Evolutionary conservation across 2,329 filamentous ascomycete genomes (phyloP).

Genomic region (Nemania serpens): DNA sequence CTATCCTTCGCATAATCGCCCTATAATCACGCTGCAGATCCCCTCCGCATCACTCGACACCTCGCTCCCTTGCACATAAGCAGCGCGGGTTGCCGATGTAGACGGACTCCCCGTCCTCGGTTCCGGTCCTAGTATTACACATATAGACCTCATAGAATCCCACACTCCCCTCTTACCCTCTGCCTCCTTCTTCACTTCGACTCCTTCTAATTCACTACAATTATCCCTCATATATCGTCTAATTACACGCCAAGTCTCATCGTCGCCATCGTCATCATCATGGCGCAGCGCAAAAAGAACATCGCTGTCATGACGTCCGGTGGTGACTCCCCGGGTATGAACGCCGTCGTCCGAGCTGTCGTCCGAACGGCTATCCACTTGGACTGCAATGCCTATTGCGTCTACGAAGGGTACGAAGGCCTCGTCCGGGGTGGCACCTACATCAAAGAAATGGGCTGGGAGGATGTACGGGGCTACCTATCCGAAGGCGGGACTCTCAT

Average conservation of each 20-base stretch:
- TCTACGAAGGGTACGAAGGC: slow-evolving; percentile 96
- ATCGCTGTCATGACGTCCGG: slow-evolving; percentile 95
- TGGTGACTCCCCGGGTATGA: slow-evolving; percentile 95
- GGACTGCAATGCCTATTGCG: slow-evolving; percentile 76
- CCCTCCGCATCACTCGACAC: slow-evolving; percentile 13
- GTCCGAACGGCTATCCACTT: slow-evolving; percentile 89
- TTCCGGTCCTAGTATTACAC: background rate
- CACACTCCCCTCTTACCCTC: background rate
- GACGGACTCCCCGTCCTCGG: background rate
- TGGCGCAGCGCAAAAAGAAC: slow-evolving; percentile 60
- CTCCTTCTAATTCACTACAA: background rate
- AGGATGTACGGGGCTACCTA: slow-evolving; percentile 92
- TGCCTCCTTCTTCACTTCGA: background rate
- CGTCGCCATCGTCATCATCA: slow-evolving; percentile 33
- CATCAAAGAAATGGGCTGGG: slow-evolving; percentile 87
- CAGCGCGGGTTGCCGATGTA: slow-evolving; percentile 2
- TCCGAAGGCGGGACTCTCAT: slow-evolving; percentile 95
- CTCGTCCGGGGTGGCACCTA: slow-evolving; percentile 86
- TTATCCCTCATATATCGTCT: background rate
- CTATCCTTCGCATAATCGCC: background rate
- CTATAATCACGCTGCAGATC: slow-evolving; percentile 17
- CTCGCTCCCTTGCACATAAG: slow-evolving; percentile 8
- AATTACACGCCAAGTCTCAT: background rate
- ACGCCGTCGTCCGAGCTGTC: slow-evolving; percentile 84
- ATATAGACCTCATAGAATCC: slow-evolving; percentile 5